Percentiles rank a stretch among this genome's conserved stretches.
These are phyloP conservation scores for Vitis cinerea DNA, from an alignment of 164 flowering plant genomes.

Conservation along the genomic window DNA sequence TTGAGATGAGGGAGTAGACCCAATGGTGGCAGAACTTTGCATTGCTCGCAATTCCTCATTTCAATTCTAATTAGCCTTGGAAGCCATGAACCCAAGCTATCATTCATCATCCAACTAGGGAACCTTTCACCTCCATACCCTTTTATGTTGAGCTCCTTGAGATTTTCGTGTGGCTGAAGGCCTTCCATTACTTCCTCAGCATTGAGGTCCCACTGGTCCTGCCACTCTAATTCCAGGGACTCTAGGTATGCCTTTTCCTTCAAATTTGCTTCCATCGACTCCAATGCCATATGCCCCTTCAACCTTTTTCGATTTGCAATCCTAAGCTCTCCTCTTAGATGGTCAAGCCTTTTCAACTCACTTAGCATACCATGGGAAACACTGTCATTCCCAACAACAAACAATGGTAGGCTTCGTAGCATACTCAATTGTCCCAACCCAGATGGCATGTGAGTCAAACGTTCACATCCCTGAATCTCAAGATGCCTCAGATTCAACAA, in stretches of 20 bases:
- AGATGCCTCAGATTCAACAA: background rate
- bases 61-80: constrained; percentile 1
- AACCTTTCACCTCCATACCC: background rate
- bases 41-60: background rate
- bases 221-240: no score
- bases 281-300: no score
- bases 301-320: background rate
- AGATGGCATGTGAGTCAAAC: background rate
- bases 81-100: background rate
- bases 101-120: constrained; percentile 7
- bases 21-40: background rate
- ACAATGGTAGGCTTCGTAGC: background rate
- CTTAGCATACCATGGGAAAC: background rate
- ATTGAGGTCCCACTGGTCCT: background rate
- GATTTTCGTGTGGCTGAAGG: constrained; percentile 6
- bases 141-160: background rate
- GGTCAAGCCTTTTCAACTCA: background rate
- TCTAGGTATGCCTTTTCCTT: no score
- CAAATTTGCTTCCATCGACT: no score
- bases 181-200: background rate
- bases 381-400: background rate
- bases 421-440: no score
- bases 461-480: background rate
- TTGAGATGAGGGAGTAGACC: constrained; percentile 2
- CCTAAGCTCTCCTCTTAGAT: background rate